Evolutionary conservation across 1,284 basidiomycete species (phyloP).

Genomic region (Takashimella tepidaria): DNA sequence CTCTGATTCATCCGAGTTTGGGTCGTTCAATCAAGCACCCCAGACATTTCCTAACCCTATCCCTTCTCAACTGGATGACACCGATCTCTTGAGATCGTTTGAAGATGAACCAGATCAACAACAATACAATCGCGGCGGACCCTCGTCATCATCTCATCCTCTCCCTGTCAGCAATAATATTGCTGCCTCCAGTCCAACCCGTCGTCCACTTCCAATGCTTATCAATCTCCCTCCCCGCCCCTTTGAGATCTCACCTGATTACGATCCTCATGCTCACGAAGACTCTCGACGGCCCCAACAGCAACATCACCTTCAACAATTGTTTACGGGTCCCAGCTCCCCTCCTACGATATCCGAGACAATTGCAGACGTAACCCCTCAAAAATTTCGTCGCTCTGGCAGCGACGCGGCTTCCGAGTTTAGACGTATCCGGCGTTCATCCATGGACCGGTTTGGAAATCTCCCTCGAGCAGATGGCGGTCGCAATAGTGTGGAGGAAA

Average conservation of each 20-base stretch:
- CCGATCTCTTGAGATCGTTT: conserved; percentile 35
- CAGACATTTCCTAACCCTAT: neutral
- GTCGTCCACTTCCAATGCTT: conserved; percentile 11
- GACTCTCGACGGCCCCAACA: too few species aligned
- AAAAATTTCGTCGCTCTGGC: neutral
- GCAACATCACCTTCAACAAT: neutral
- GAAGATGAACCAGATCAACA: conserved; percentile 9
- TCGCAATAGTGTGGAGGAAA: neutral
- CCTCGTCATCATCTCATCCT: conserved; percentile 5
- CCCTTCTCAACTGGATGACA: conserved; percentile 10
- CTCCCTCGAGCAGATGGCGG: neutral
- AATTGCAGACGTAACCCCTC: conserved; percentile 14
- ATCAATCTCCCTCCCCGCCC: conserved; percentile 30
- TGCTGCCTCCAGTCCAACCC: neutral
- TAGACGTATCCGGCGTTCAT: conserved; percentile 9
- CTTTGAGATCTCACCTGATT: conserved; percentile 28
- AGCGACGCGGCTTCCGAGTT: conserved; percentile 11
- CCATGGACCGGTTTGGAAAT: neutral
- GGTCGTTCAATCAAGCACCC: conserved; percentile 14
- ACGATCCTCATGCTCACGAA: conserved; percentile 19
- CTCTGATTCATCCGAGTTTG: conserved; percentile 17
- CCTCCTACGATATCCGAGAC: conserved; percentile 32
- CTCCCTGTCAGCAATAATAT: too few species aligned
- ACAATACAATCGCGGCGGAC: neutral
- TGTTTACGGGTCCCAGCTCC: conserved; percentile 29